Percentiles rank a stretch among this genome's conserved stretches.
Conservation (phyloP, 768 basidiomycete species). For the Mycena leptocephala region DNA sequence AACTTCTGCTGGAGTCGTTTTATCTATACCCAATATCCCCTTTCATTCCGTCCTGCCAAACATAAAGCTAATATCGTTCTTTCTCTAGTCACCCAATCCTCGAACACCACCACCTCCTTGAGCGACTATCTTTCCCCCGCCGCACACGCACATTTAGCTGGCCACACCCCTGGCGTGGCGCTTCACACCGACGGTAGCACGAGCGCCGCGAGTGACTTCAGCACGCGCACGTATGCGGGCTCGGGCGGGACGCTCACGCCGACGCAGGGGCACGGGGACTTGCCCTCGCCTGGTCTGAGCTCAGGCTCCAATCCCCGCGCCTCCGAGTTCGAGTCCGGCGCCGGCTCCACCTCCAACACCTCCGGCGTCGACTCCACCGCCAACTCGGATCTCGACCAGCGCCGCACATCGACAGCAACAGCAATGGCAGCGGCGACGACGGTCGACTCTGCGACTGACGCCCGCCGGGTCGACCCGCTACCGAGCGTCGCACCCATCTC, state of each 20-base stretch:
- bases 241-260: neutral
- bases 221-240: constrained; percentile 26
- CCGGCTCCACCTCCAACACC: neutral
- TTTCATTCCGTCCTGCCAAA: neutral
- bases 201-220: constrained; percentile 12
- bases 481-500: neutral
- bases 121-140: no score
- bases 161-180: neutral
- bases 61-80: neutral
- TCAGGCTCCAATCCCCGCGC: no score
- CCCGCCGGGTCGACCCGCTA: neutral
- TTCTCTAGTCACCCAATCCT: neutral
- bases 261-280: neutral
- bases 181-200: constrained; percentile 14
- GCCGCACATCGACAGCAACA: no score
- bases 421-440: no score
- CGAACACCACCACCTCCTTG: neutral
- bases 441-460: neutral
- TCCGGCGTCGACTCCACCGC: no score
- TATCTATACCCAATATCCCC: no score
- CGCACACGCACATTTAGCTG: no score
- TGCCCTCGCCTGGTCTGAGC: no score
- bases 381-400: no score
- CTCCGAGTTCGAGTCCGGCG: neutral
- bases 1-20: no score